These are phyloP conservation scores for Hymenotorrendiella dingleyae DNA, from an alignment of 2,329 filamentous ascomycete species.

Conservation along the genomic window DNA sequence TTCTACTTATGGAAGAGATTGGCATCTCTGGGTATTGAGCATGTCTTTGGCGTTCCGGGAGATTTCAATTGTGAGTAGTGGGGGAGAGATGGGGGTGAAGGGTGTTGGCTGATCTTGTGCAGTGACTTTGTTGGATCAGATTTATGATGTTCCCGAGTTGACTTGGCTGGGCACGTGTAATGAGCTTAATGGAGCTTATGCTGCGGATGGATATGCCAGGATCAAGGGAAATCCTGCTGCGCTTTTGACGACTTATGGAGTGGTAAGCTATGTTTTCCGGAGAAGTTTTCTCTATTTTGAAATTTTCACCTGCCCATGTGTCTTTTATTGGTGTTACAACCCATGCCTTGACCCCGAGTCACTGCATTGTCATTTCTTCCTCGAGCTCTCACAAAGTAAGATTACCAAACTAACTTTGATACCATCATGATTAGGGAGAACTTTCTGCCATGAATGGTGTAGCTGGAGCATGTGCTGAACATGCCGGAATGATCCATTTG, in stretches of 20 bases:
- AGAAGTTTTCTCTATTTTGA: too few species aligned
- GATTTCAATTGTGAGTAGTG: constrained; percentile 29
- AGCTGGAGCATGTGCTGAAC: constrained; percentile 52
- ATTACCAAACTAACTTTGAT: too few species aligned
- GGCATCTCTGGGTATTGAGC: constrained; percentile 24
- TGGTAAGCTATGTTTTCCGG: too few species aligned
- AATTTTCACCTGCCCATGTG: too few species aligned
- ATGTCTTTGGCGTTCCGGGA: constrained; percentile 28
- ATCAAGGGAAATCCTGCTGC: constrained; percentile 41
- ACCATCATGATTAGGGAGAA: too few species aligned
- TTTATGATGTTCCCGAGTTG: constrained; percentile 41
- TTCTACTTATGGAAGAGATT: constrained; percentile 26
- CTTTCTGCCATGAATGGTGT: constrained; percentile 54
- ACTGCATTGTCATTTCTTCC: too few species aligned
- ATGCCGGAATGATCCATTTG: constrained; percentile 50
- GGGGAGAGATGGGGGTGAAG: too few species aligned
- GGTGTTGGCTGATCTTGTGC: too few species aligned
- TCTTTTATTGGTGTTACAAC: too few species aligned
- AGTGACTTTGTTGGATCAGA: constrained; percentile 61
- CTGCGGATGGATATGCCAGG: constrained; percentile 46
- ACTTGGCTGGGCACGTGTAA: constrained; percentile 33
- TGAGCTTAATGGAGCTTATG: constrained; percentile 37
- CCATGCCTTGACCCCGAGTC: too few species aligned
- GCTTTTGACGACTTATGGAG: constrained; percentile 44
- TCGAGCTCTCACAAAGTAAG: too few species aligned